phyloP scores from a whole-genome alignment of 805 yeast genomes.

The Lipomyces sp. region DNA sequence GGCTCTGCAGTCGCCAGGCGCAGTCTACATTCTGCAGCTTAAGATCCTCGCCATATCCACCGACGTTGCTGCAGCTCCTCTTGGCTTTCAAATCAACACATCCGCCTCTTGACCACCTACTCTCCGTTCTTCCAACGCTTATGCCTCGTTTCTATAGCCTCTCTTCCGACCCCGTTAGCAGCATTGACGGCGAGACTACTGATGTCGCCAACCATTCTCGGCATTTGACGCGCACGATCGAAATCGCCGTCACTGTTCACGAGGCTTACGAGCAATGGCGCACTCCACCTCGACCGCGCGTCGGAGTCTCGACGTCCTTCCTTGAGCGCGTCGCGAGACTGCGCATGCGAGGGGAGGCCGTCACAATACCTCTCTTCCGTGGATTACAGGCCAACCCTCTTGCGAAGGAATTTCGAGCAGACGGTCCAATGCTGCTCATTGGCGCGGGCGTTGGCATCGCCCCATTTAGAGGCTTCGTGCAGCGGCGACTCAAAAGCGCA shows the following conservation, averaged over 20 bases:
- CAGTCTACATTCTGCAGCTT: constrained; percentile 29
- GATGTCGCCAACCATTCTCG: constrained; percentile 7
- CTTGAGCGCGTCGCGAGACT: constrained; percentile 26
- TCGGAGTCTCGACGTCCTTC: constrained; percentile 31
- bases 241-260: constrained; percentile 33
- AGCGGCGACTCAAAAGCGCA: constrained; percentile 32
- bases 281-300: constrained; percentile 8
- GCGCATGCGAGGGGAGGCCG: constrained; percentile 10
- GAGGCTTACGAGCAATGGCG: constrained; percentile 31
- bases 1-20: constrained; percentile 31
- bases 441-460: constrained; percentile 36
- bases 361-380: constrained; percentile 30
- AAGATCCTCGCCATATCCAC: constrained; percentile 27
- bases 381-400: constrained; percentile 34
- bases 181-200: constrained; percentile 32
- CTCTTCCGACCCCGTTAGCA: constrained; percentile 51
- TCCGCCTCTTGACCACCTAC: constrained; percentile 62
- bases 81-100: constrained; percentile 65
- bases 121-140: constrained; percentile 67
- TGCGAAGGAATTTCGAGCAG: constrained; percentile 32
- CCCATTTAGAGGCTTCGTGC: constrained; percentile 35
- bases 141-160: constrained; percentile 76
- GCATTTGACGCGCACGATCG: constrained; percentile 19
- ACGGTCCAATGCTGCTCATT: constrained; percentile 34
- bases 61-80: constrained; percentile 62